phyloP scores from a whole-genome alignment of 768 basidiomycete genomes.

The Serendipita sp. region DNA sequence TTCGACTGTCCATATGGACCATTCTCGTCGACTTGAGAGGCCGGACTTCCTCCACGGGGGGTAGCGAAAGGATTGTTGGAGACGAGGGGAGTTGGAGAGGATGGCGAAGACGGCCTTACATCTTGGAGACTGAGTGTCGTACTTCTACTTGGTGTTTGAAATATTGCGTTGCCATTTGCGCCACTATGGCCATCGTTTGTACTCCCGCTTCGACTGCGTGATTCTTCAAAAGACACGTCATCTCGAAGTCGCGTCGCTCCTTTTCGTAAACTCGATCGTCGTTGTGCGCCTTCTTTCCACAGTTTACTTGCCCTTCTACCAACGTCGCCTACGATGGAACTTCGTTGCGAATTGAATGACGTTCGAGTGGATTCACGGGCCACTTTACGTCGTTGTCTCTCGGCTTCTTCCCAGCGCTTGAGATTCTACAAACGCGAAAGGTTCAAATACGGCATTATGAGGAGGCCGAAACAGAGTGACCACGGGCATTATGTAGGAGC shows the following conservation, averaged over 20 bases:
- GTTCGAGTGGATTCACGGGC: constrained; percentile 38
- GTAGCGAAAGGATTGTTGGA: constrained; percentile 29
- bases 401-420: constrained; percentile 60
- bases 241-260: background rate
- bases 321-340: constrained; percentile 42
- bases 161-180: constrained; percentile 23
- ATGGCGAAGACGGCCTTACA: constrained; percentile 36
- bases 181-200: constrained; percentile 18
- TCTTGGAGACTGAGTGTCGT: constrained; percentile 35
- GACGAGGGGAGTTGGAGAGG: constrained; percentile 18
- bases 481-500: background rate
- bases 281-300: constrained; percentile 22
- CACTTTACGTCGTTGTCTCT: constrained; percentile 58
- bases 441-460: background rate
- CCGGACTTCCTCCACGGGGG: background rate
- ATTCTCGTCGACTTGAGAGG: constrained; percentile 12
- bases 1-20: background rate
- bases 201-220: constrained; percentile 17
- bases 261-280: background rate
- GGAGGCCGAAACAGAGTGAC: background rate
- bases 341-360: constrained; percentile 14
- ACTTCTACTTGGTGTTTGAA: constrained; percentile 20
- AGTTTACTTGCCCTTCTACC: constrained; percentile 44
- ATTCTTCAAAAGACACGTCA: background rate
- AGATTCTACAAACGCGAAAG: constrained; percentile 37